Evolutionary conservation across 2,329 filamentous ascomycete species (phyloP), one percentile per base, ranked within the genome.

Genomic region (Penicillium hesseltinei): DNA sequence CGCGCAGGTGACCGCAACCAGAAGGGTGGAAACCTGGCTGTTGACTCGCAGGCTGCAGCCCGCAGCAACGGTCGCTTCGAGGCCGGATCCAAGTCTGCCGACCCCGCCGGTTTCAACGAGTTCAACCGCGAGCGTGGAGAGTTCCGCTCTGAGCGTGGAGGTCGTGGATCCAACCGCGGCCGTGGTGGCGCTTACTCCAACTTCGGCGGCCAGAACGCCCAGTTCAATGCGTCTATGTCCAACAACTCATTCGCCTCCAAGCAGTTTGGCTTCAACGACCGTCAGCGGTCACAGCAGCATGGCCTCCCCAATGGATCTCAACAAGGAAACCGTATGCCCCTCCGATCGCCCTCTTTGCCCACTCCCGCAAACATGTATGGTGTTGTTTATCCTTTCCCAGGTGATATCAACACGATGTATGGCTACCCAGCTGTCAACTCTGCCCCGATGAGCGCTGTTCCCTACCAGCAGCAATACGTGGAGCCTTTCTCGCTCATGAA

Each of bases 261-360:
- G 65, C 67, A 71, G 0, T 76, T 72, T 44, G 71, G 73, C 33
- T 76, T 73, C 62, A 70, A 69, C 44, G 77, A 80, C 25, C 76
- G 78, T 36, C 73, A 77, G 56, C 71, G 76, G 10, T 71, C 75
- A n/a, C 76, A 76, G 42, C 67, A 70, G 33, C 71, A 73, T 57
- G 69, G 64, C 13, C 61, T 71, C 42, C 59, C 72, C 47, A 77
- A 74, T 59, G 72, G 72, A 40, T 62, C 72, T 9, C 73, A 73
- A 68, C 66, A 80, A 55, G 78, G 77, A 57, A 81, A 80, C 62
- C 78, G 84, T 50, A 78, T 80, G 63, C 78, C 78, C 47, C 73
- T 82, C 58, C 80, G 86, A 54, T 85, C 86, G 27, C 85, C 87
- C 61, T 88, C 86, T 2, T 81, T 88, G 64, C 82, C 85, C 3